These are phyloP conservation scores for Colletotrichum camelliae DNA, from an alignment of 2,329 filamentous ascomycete genomes.

Conservation along the genomic window DNA sequence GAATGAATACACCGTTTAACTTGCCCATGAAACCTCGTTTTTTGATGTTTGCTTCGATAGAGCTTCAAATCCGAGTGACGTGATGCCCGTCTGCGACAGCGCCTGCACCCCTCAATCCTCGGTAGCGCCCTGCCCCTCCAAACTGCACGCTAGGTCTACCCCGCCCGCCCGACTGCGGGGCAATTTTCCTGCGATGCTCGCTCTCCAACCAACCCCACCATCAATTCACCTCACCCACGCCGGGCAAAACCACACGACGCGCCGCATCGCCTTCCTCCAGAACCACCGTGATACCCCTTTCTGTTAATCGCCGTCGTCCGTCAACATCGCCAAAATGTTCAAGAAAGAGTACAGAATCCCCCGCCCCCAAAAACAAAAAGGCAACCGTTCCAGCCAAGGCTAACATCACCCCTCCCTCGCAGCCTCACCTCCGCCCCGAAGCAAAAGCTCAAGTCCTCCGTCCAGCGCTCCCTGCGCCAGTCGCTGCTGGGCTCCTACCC, in stretches of 20 bases:
- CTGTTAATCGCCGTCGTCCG: background rate
- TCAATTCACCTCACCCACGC: background rate
- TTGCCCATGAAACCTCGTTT: background rate
- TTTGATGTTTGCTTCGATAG: background rate
- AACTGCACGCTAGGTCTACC: conserved; percentile 26
- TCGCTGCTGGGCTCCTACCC: conserved; percentile 87
- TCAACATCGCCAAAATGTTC: conserved; percentile 69
- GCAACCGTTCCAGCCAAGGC: background rate
- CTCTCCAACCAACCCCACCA: conserved; percentile 21
- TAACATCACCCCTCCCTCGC: conserved; percentile 26
- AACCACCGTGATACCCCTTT: background rate
- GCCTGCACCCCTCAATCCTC: background rate
- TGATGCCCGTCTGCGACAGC: background rate
- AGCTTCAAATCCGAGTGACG: background rate
- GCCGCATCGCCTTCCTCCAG: conserved; percentile 8
- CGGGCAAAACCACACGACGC: conserved; percentile 15
- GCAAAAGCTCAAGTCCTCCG: conserved; percentile 97
- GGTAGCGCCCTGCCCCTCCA: conserved; percentile 1
- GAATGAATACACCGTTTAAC: background rate
- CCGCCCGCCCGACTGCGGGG: conserved; percentile 28
- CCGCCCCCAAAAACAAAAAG: background rate
- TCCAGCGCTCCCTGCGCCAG: conserved; percentile 84
- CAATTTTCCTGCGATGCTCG: conserved; percentile 23
- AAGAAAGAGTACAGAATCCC: conserved; percentile 81
- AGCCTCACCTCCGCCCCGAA: conserved; percentile 81